Evolutionary conservation across 2,329 filamentous ascomycete genomes (phyloP).

Genomic region (Sporothrix pseudoabietina): DNA sequence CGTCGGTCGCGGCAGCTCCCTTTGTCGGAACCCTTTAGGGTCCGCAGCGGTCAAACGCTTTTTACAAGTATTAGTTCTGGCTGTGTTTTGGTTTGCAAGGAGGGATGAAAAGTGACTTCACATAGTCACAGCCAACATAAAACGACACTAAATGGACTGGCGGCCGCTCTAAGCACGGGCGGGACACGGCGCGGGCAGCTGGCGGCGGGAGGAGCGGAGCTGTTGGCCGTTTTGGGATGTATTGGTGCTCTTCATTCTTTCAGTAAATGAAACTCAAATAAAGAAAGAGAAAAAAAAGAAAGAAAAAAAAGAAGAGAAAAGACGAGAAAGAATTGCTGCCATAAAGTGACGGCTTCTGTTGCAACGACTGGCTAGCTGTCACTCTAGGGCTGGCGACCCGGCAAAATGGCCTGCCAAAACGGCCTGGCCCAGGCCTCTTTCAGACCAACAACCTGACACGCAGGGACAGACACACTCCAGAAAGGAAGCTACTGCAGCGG

Average conservation of each 20-base stretch:
- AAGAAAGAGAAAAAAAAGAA: neutral
- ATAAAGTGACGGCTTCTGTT: neutral
- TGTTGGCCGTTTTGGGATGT: conserved; percentile 19
- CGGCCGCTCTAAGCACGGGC: conserved; percentile 10
- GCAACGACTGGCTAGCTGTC: conserved; percentile 15
- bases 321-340: neutral
- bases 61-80: neutral
- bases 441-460: conserved; percentile 1
- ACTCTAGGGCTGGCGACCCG: neutral
- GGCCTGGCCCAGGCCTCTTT: conserved; percentile 4
- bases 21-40: conserved; percentile 7
- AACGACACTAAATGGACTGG: conserved; percentile 15
- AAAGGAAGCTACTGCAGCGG: neutral
- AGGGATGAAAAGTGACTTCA: neutral
- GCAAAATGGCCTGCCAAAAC: neutral
- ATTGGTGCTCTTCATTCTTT: neutral
- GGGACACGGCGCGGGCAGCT: conserved; percentile 26
- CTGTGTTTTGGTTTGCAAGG: neutral
- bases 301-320: no score
- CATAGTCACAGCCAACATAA: neutral
- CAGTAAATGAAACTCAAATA: neutral
- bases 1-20: conserved; percentile 18
- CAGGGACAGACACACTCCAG: neutral
- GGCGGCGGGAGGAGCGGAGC: conserved; percentile 26
- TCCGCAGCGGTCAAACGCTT: neutral